Percentiles rank a stretch among this genome's conserved stretches.
Evolutionary conservation across 768 basidiomycete species (phyloP).

Genomic region (Pleurotus sapidus): DNA sequence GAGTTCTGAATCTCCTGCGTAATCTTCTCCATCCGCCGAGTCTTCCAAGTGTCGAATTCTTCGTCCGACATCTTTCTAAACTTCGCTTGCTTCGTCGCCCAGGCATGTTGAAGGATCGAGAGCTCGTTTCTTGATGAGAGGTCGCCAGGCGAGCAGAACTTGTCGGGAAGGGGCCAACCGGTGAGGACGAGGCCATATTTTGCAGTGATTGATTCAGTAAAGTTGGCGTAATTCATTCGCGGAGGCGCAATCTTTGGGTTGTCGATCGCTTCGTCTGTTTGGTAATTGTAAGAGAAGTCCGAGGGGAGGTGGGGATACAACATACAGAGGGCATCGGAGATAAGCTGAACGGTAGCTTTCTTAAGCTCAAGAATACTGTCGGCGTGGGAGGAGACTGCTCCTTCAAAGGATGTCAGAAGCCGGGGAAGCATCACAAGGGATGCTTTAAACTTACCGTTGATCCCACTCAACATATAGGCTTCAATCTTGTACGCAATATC

Average conservation of each 20-base stretch:
- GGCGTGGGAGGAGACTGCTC: not conserved
- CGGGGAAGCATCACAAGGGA: no score
- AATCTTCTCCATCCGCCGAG: not conserved
- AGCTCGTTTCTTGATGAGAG: constrained; percentile 12
- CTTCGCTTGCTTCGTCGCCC: constrained; percentile 9
- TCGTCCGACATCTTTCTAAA: constrained; percentile 12
- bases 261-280: no score
- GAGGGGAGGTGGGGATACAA: no score
- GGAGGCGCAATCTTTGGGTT: not conserved
- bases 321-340: not conserved
- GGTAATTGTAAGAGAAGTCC: no score
- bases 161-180: constrained; percentile 15
- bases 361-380: constrained; percentile 1
- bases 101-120: constrained; percentile 10
- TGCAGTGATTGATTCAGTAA: constrained; percentile 15
- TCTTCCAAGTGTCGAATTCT: constrained; percentile 11
- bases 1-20: no score
- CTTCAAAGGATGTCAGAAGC: no score
- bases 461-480: constrained; percentile 7
- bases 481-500: constrained; percentile 7
- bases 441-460: constrained; percentile 2
- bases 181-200: constrained; percentile 13
- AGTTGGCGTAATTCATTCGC: constrained; percentile 17
- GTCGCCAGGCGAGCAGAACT: constrained; percentile 12
- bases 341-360: not conserved